Base-by-base conservation (phyloP, 495 filamentous ascomycete genomes). In the Clavariopsis aquatica region DNA sequence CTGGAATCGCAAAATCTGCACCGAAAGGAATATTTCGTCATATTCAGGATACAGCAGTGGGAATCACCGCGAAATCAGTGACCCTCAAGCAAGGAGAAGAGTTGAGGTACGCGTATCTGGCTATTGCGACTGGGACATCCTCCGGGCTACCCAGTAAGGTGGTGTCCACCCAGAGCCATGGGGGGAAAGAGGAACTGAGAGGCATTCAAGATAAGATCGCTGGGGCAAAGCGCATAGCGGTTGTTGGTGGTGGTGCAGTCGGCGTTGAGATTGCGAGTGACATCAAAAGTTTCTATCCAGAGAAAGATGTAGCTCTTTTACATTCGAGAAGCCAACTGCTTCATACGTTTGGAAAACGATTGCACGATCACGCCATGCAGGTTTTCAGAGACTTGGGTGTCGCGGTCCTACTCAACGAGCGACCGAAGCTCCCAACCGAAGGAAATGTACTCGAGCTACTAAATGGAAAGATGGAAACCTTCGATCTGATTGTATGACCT, bases 211-310 rank as follows among this genome's bases (percentile, higher is more conserved):
- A 66, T 1, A 51, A 73, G 29, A 78, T 82, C 22, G 53, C 65
- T n/a, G 54, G 68, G 8, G 70, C 81, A 1, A 68, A 76, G 24
- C 79, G 78, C 0, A 78, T 87, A 53, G 74, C 82, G 5, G 78
- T 88, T 20, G 79, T 86, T 0, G 85, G 85, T 2, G 85, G 83
- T 1, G 85, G 85, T 1, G 82, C 85, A 4, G 84, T 85, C 0
- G 85, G 85, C 0, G 79, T 87, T 0, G 81, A 88, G 72, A 73
- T 86, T 69, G 84, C 84, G 0, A 78, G 80, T 4, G 85, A 88
- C 66, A 74, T 85, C 46, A 87, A 86, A 73, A 79, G 78, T 20
- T 74, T 75, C 20, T 85, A 83, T 60, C 83, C 81, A 0, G 81
- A 83, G 0, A 87, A 87, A 73, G 72, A 79, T 3, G 80, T 87